Conservation (phyloP, 305 asterid species). For the Solanum hybrid region DNA sequence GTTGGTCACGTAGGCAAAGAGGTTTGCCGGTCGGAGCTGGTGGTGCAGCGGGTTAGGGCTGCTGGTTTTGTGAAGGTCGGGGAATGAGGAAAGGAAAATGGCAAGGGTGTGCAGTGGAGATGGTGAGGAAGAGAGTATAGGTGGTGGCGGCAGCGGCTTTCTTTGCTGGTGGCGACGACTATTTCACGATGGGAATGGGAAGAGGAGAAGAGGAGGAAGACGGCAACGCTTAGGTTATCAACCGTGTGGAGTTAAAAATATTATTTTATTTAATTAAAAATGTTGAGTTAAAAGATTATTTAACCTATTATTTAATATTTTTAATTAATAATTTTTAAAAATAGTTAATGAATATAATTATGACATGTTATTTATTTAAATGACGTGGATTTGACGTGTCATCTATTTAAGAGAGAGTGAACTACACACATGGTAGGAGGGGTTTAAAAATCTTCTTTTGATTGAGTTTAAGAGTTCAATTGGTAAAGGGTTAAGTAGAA, state of each 20-base stretch:
- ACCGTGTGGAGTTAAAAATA: background rate
- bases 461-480: no score
- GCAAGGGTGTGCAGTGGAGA: background rate
- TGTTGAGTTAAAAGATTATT: background rate
- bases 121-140: background rate
- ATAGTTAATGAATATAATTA: no score
- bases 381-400: no score
- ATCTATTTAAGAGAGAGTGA: no score
- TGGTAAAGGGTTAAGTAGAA: no score
- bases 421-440: no score
- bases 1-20: background rate
- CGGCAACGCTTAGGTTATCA: background rate
- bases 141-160: background rate
- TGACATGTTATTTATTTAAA: no score
- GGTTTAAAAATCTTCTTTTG: no score
- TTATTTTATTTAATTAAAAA: no score
- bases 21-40: background rate
- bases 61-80: background rate
- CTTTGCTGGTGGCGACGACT: background rate
- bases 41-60: background rate
- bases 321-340: no score
- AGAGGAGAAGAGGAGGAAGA: background rate
- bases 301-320: background rate
- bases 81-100: background rate
- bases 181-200: background rate